Evolutionary conservation across 1,139 yeast genomes (phyloP).

Genomic region (Yamadazyma pseudoaaseri): DNA sequence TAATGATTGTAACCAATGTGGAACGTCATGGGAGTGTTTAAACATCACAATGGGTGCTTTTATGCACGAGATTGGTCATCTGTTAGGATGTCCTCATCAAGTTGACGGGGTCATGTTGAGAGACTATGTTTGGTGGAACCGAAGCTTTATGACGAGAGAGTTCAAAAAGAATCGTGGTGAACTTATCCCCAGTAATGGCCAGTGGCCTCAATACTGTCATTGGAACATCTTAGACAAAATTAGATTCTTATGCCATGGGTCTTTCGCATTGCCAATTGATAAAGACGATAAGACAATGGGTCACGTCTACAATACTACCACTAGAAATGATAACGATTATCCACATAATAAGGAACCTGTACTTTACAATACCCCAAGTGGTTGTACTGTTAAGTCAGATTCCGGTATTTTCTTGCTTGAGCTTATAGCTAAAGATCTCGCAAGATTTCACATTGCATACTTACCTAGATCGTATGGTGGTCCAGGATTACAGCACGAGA

Average conservation of each 20-base stretch:
- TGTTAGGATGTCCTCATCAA: constrained; percentile 90
- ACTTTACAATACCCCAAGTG: constrained; percentile 31
- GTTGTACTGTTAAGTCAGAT: constrained; percentile 49
- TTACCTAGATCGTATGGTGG: constrained; percentile 58
- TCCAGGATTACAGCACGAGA: constrained; percentile 52
- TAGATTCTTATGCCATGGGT: constrained; percentile 77
- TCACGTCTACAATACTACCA: constrained; percentile 27
- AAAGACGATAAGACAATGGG: constrained; percentile 20
- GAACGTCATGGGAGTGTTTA: constrained; percentile 87
- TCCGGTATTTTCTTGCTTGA: constrained; percentile 78
- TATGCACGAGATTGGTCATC: constrained; percentile 93
- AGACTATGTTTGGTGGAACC: constrained; percentile 76
- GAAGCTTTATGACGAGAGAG: constrained; percentile 76
- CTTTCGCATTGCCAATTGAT: constrained; percentile 73
- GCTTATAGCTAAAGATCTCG: constrained; percentile 58
- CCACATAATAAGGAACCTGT: constrained; percentile 23
- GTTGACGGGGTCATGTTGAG: constrained; percentile 87
- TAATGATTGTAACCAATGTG: constrained; percentile 81
- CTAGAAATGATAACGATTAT: constrained; percentile 19
- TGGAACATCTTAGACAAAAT: constrained; percentile 85
- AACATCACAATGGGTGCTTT: constrained; percentile 90
- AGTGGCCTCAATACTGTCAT: constrained; percentile 53
- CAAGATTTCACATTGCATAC: constrained; percentile 61
- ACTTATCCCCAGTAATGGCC: constrained; percentile 55
- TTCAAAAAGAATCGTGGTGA: constrained; percentile 38